Base-by-base conservation (phyloP, 2,329 filamentous ascomycete genomes). In the Mollisia scopiformis region DNA sequence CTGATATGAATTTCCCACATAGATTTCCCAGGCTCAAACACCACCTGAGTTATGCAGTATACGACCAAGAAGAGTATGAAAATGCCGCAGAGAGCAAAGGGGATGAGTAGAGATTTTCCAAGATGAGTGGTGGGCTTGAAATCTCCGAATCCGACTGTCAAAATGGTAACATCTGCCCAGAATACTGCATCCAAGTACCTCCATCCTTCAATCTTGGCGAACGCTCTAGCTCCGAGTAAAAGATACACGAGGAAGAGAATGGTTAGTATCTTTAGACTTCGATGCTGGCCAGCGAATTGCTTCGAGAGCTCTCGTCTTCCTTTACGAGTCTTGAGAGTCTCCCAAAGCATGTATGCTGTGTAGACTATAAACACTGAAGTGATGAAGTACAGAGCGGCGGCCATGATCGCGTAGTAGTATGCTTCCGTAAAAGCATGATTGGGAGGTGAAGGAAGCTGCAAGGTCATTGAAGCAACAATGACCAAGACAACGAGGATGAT, bases 11-110 rank as follows among this genome's bases (percentile, higher is more conserved):
- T 21, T 31, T 62, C 52, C 60, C 43, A 55, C 8, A 55, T 31
- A 8, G 52, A 47, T 41, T 59, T 54, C 57, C 78, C 76, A 28
- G 79, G 78, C 59, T 88, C 78, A 0, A 87, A 68, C 0, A 86
- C 83, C 60, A 88, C 87, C 31, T 79, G 82, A 62, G 82, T 81
- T 61, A 89, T 83, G 58, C 82, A 86, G n/a, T 80, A 81, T 11
- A 90, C 83, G 59, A 89, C 82, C 27, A 96, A 79, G 84, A 90
- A 91, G 1, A 96, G 81, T 67, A 90, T 92, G 64, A 95, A 89
- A 59, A 93, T 88, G 2, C 93, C 92, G 10, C 92, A 80, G 0
- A 95, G 83, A 0, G 92, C 88, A 68, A 91, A 97, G 0, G 93
- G 93, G 55, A 96, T 87, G 41, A 96, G 79, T 2, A 96, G 79